Evolutionary conservation across 1,284 basidiomycete genomes (phyloP).

Genomic region (Golubevia pallescens): DNA sequence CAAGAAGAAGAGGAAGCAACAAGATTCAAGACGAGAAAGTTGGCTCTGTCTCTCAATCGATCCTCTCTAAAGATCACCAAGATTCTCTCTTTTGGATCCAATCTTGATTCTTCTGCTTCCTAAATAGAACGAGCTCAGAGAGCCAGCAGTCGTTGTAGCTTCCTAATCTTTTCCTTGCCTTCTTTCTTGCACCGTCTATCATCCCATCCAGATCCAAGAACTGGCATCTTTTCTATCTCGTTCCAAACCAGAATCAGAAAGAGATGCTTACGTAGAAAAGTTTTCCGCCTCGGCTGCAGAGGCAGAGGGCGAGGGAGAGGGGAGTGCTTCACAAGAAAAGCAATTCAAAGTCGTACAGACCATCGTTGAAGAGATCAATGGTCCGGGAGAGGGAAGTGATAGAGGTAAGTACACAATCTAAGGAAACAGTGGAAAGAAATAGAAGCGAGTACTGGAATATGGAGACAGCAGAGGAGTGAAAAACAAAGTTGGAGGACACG

Average conservation of each 20-base stretch:
- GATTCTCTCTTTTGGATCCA: no score
- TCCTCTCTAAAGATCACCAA: neutral
- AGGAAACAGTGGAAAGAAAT: no score
- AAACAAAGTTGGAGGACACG: no score
- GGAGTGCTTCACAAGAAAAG: slow-evolving; percentile 17
- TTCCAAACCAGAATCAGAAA: slow-evolving; percentile 36
- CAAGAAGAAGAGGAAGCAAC: no score
- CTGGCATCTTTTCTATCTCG: slow-evolving; percentile 46
- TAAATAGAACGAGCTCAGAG: no score
- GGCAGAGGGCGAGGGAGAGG: slow-evolving; percentile 19
- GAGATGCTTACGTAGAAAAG: slow-evolving; percentile 40
- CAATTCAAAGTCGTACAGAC: slow-evolving; percentile 27
- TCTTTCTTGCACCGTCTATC: no score
- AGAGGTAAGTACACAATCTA: slow-evolving; percentile 31
- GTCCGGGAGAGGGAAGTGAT: slow-evolving; percentile 46
- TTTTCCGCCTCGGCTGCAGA: slow-evolving; percentile 34
- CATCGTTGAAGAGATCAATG: slow-evolving; percentile 32
- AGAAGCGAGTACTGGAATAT: no score
- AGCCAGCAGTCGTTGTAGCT: neutral
- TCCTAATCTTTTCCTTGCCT: neutral
- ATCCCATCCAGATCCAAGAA: slow-evolving; percentile 44
- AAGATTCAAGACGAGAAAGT: no score
- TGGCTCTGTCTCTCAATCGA: no score
- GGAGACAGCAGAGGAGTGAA: no score
- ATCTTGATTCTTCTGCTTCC: neutral